A percentile compares a stretch with the other conserved stretches of the same genome.
These are phyloP conservation scores for Hypoxylon sp. DNA, from an alignment of 2,329 filamentous ascomycete genomes.

Conservation along the genomic window DNA sequence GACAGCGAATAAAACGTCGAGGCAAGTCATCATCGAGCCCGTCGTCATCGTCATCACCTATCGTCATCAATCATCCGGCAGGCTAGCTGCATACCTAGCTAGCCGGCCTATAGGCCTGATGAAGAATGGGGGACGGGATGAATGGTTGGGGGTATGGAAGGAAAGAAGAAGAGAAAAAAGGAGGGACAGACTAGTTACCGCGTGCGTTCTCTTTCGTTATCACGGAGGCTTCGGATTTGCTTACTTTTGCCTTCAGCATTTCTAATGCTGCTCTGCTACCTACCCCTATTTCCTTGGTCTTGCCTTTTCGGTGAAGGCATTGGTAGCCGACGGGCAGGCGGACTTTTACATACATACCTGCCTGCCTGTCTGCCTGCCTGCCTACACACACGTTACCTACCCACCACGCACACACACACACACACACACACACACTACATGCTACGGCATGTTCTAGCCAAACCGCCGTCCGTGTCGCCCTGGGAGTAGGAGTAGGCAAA, in stretches of 20 bases:
- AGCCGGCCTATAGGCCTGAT: not conserved
- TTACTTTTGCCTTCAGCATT: constrained; percentile 11
- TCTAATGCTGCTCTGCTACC: not conserved
- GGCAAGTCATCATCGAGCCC: not conserved
- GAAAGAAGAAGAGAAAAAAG: not conserved
- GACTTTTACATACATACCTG: constrained; percentile 21
- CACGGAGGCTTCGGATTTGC: constrained; percentile 29
- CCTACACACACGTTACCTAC: too few species aligned
- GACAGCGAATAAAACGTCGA: constrained; percentile 24
- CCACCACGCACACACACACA: not conserved
- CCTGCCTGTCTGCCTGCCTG: constrained; percentile 16
- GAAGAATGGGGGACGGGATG: not conserved
- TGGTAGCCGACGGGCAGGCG: constrained; percentile 24
- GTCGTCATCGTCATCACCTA: constrained; percentile 19
- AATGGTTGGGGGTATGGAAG: not conserved
- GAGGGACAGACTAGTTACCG: constrained; percentile 6
- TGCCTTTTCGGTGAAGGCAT: constrained; percentile 22
- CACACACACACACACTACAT: not conserved
- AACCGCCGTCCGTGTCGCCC: constrained; percentile 30
- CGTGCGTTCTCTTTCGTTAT: constrained; percentile 19
- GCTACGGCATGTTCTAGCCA: constrained; percentile 29
- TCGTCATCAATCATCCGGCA: constrained; percentile 17
- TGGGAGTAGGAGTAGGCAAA: constrained; percentile 12
- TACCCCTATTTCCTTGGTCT: constrained; percentile 19
- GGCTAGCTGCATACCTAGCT: not conserved